Evolutionary conservation across 169 alveolate genomes (phyloP).

Genomic region (Babesia sp.): DNA sequence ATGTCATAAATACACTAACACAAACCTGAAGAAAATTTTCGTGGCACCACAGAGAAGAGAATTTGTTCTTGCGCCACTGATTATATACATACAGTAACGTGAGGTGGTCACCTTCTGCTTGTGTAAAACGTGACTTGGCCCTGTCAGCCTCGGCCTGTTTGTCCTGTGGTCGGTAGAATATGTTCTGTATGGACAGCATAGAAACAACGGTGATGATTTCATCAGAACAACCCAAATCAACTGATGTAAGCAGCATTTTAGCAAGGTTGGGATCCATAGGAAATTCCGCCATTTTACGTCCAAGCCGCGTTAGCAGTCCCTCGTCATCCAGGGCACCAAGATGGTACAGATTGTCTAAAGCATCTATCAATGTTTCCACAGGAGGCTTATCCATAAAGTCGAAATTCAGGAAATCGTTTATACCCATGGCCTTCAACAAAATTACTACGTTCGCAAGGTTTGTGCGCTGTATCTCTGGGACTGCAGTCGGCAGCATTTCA

Average conservation of each 20-base stretch:
- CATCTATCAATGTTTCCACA: slow-evolving; percentile 92
- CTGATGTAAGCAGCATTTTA: slow-evolving; percentile 95
- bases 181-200: slow-evolving; percentile 96
- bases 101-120: slow-evolving; percentile 97
- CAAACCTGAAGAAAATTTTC: slow-evolving; percentile 94
- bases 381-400: slow-evolving; percentile 97
- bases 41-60: slow-evolving; percentile 95
- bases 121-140: slow-evolving; percentile 92
- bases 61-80: slow-evolving; percentile 91
- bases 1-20: not conserved
- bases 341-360: slow-evolving; percentile 96
- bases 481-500: slow-evolving; percentile 98
- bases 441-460: slow-evolving; percentile 97
- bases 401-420: slow-evolving; percentile 96
- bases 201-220: slow-evolving; percentile 97
- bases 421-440: slow-evolving; percentile 99
- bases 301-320: slow-evolving; percentile 98
- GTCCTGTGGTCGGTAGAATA: slow-evolving; percentile 97
- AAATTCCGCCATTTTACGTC: slow-evolving; percentile 99
- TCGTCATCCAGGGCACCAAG: slow-evolving; percentile 99
- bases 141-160: slow-evolving; percentile 95
- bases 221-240: slow-evolving; percentile 97
- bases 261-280: slow-evolving; percentile 98
- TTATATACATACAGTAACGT: slow-evolving; percentile 95
- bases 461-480: slow-evolving; percentile 99